Conservation (phyloP, 768 basidiomycete genomes). For the Boletus tylopilopsis region DNA sequence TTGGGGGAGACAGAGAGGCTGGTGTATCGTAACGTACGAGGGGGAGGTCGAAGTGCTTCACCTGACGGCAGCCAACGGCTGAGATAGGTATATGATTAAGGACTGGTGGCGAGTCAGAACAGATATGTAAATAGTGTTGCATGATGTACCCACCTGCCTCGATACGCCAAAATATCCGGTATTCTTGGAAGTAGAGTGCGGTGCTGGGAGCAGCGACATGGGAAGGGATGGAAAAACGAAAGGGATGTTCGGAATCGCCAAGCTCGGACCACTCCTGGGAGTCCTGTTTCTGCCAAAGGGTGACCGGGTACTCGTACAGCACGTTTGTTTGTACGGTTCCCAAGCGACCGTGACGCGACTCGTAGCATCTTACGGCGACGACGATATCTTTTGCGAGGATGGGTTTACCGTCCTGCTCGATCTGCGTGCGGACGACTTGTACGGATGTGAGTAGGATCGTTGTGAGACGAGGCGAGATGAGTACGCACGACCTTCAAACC, state of each 20-base stretch:
- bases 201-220: slow-evolving; percentile 64
- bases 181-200: slow-evolving; percentile 65
- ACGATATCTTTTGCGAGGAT: slow-evolving; percentile 64
- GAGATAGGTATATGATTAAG: slow-evolving; percentile 63
- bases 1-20: slow-evolving; percentile 33
- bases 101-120: slow-evolving; percentile 40
- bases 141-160: slow-evolving; percentile 63
- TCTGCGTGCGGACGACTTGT: slow-evolving; percentile 63
- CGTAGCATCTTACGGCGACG: slow-evolving; percentile 81
- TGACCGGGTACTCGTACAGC: slow-evolving; percentile 62
- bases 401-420: slow-evolving; percentile 67
- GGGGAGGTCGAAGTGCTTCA: slow-evolving; percentile 68
- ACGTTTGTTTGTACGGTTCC: slow-evolving; percentile 57
- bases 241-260: slow-evolving; percentile 65
- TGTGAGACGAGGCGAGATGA: slow-evolving; percentile 1
- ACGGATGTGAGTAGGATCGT: neutral
- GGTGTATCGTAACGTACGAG: slow-evolving; percentile 70
- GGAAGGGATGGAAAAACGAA: slow-evolving; percentile 65
- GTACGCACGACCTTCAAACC: slow-evolving; percentile 68
- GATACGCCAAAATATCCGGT: slow-evolving; percentile 77
- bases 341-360: slow-evolving; percentile 63
- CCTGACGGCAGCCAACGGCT: slow-evolving; percentile 63
- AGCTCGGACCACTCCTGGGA: slow-evolving; percentile 56
- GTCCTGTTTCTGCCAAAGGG: slow-evolving; percentile 66
- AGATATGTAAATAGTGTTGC: slow-evolving; percentile 1